Evolutionary conservation across 106 monocot species (phyloP).

Genomic region (Platanthera guangdongensis): DNA sequence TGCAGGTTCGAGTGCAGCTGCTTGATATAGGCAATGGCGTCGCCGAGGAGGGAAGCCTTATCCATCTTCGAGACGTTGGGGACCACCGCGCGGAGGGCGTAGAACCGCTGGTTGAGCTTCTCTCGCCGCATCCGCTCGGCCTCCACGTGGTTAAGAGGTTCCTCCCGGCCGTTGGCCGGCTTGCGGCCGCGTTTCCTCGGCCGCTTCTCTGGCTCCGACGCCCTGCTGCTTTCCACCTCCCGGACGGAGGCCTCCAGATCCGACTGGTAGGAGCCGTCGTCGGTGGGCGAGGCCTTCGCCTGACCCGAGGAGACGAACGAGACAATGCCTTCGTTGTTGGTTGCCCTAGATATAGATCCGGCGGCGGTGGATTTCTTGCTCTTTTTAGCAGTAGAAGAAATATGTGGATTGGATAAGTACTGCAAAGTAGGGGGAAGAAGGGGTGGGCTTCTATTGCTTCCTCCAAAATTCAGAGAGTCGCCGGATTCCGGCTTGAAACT

Average conservation of each 20-base stretch:
- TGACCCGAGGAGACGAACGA: conserved; percentile 53
- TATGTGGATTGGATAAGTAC: conserved; percentile 24
- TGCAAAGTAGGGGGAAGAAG: conserved; percentile 9
- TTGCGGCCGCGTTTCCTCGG: conserved; percentile 79
- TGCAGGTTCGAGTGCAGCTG: conserved; percentile 44
- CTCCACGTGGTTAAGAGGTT: conserved; percentile 89
- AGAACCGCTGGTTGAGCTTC: conserved; percentile 96
- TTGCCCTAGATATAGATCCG: conserved; percentile 28
- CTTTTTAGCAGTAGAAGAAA: conserved; percentile 16
- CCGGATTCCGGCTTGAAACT: conserved; percentile 51
- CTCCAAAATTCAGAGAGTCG: conserved; percentile 52
- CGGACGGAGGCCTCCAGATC: conserved; percentile 72
- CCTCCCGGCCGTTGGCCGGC: conserved; percentile 81
- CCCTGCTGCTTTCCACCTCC: conserved; percentile 57
- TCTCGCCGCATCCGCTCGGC: conserved; percentile 83
- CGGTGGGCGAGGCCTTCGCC: conserved; percentile 6
- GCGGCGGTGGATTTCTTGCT: conserved; percentile 35
- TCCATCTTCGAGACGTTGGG: conserved; percentile 98
- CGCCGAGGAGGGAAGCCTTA: conserved; percentile 85
- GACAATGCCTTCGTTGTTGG: conserved; percentile 65
- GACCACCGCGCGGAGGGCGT: conserved; percentile 85
- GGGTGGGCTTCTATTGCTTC: conserved; percentile 27
- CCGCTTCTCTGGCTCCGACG: conserved; percentile 42
- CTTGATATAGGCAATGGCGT: conserved; percentile 81
- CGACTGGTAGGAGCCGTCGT: conserved; percentile 55